Base-by-base conservation (phyloP, 495 filamentous ascomycete genomes). In the Melanomma pulvis-pyrius region DNA sequence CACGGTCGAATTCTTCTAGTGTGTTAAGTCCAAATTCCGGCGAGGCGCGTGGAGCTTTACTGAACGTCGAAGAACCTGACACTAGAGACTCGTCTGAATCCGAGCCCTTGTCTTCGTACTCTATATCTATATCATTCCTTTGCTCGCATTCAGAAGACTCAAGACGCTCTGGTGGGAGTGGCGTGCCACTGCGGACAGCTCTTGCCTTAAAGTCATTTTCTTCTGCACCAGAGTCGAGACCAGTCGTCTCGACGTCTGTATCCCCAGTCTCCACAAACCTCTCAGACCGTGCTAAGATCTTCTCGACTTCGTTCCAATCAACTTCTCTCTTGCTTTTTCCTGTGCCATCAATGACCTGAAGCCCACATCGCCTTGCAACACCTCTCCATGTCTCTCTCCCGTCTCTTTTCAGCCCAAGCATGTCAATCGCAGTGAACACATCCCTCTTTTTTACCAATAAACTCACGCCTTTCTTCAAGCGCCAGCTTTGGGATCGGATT, bases 351-450 rank as follows among this genome's bases (percentile, higher is more conserved):
- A 79, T 78, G 13, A 93, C 85, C 26, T 80, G 70, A 6, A 92
- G 63, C 30, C 81, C 75, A 66, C 87, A 81, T 65, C 87, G 81
- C 58, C 89, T 81, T 7, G 90, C 81, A 29, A 82, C 73, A 1
- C 73, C 74, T n/a, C 78, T 77, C 86, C 90, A 92, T 54, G 86
- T 87, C 13, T 84, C 76, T 15, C 69, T 69, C 7, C 71, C 74
- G 53, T 84, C 75, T 4, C 59, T 50, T 32, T 76, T 67, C 60
- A 90, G 65, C 0, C 81, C 78, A 0, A 90, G 73, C 0, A 83
- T 82, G 12, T 87, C 77, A 1, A 86, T 73, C 0, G 91, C 90
- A 1, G 88, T 85, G 24, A 78, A 70, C 0, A 93, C 89, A 71
- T 96, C 92, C 46, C 78, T 74, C 2, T 58, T 67, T 56, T 77